phyloP scores from a whole-genome alignment of 768 basidiomycete genomes.

The Rhodosporidiobolus odoratus region DNA sequence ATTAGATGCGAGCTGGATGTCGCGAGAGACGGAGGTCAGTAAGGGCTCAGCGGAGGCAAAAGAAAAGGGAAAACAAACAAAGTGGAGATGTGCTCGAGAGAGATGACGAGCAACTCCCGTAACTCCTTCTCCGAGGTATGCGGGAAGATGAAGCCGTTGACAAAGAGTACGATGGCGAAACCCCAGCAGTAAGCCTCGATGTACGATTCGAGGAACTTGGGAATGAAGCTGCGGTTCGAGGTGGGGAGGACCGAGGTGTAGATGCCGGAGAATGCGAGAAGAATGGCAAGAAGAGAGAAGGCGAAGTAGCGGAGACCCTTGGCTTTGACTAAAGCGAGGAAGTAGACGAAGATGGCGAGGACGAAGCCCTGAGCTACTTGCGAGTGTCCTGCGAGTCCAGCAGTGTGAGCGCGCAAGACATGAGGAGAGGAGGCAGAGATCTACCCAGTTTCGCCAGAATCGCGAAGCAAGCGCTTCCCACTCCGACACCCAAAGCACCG shows the following conservation, averaged over 20 bases:
- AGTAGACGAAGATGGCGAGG: slow-evolving; percentile 41
- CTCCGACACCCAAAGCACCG: slow-evolving; percentile 36
- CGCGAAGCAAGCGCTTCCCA: slow-evolving; percentile 42
- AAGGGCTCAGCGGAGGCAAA: neutral
- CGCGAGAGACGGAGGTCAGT: slow-evolving; percentile 2
- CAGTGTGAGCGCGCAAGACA: neutral
- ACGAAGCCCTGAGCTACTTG: slow-evolving; percentile 45
- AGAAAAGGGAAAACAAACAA: slow-evolving; percentile 6
- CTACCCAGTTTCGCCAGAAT: slow-evolving; percentile 44
- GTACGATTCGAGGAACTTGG: slow-evolving; percentile 43
- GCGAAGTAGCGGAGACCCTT: slow-evolving; percentile 42
- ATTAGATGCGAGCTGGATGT: slow-evolving; percentile 16
- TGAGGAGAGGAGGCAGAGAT: no score
- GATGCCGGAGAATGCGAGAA: slow-evolving; percentile 38
- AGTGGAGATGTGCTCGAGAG: slow-evolving; percentile 42
- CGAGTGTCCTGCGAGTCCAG: slow-evolving; percentile 6
- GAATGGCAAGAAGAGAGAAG: slow-evolving; percentile 42
- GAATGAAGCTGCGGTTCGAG: slow-evolving; percentile 35
- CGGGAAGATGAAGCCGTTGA: slow-evolving; percentile 22
- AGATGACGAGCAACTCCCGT: slow-evolving; percentile 41
- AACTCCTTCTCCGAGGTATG: slow-evolving; percentile 43
- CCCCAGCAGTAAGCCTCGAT: slow-evolving; percentile 38
- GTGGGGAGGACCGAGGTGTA: slow-evolving; percentile 21
- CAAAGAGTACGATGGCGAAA: slow-evolving; percentile 42
- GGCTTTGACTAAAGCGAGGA: slow-evolving; percentile 44